These are phyloP conservation scores for Pyrus pyrifolia DNA, from an alignment of 306 rosid species.

Conservation along the genomic window DNA sequence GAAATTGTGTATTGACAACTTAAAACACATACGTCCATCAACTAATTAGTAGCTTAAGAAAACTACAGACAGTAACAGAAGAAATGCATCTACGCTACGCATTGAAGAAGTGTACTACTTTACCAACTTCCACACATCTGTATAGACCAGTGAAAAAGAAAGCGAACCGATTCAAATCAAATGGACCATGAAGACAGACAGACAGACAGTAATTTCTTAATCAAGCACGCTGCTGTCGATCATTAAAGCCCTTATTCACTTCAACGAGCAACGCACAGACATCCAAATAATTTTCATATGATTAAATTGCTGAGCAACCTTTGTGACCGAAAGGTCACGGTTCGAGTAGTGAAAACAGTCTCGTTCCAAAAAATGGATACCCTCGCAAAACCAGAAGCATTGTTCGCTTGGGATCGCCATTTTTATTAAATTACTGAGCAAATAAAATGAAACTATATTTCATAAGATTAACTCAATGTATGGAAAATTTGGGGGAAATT, in stretches of 20 bases:
- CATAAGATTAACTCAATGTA: not conserved
- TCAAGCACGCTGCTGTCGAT: not conserved
- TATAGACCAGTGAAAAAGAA: not conserved
- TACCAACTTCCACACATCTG: not conserved
- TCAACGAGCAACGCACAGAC: not conserved
- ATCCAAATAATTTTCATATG: not conserved
- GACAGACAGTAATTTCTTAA: not conserved
- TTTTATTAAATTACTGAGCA: not conserved
- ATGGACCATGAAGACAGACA: not conserved
- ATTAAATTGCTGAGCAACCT: not conserved
- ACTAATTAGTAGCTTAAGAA: not conserved
- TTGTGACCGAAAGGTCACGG: too few species aligned
- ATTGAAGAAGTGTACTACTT: not conserved
- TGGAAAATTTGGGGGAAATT: conserved; percentile 7
- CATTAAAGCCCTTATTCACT: not conserved
- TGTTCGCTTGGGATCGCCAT: too few species aligned
- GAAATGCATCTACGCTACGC: not conserved
- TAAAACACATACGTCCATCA: not conserved
- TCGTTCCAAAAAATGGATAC: too few species aligned
- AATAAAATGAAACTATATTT: not conserved
- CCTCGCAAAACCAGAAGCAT: too few species aligned
- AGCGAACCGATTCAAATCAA: not conserved
- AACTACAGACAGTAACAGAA: not conserved
- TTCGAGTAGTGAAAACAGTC: too few species aligned
- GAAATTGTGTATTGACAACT: not conserved